Evolutionary conservation across 345 rosid species (phyloP).

Genomic region (Eucalyptus melliodora): DNA sequence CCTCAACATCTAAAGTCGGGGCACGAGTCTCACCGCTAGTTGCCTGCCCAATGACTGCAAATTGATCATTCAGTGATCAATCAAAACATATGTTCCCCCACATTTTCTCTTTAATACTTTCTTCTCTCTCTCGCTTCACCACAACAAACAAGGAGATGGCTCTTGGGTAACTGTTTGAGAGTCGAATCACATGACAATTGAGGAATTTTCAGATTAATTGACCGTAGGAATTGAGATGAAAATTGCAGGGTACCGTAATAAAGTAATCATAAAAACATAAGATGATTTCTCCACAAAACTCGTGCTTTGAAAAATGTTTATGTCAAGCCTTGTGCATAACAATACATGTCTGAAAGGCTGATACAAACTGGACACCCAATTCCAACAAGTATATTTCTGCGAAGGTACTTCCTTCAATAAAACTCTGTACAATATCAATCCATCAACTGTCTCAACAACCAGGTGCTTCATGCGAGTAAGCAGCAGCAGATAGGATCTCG

Average conservation of each 20-base stretch:
- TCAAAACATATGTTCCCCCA: neutral
- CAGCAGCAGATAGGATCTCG: constrained; percentile 45
- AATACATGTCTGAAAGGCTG: neutral
- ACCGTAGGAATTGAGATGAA: neutral
- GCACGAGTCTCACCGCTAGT: neutral
- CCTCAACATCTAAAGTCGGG: neutral
- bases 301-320: neutral
- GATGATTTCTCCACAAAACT: neutral
- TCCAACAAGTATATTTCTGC: neutral
- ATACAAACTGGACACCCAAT: neutral
- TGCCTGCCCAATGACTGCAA: neutral
- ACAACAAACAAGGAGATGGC: neutral
- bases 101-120: neutral
- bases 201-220: neutral
- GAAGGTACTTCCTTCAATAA: neutral
- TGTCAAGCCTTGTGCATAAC: neutral
- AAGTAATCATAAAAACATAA: neutral
- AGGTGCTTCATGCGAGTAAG: constrained; percentile 52
- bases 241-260: neutral
- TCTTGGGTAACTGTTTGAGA: neutral
- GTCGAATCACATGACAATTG: neutral
- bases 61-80: neutral
- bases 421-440: constrained; percentile 39
- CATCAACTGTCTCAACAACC: constrained; percentile 49
- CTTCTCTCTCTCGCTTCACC: neutral